Percentiles rank a stretch among this genome's conserved stretches.
Evolutionary conservation across 495 filamentous ascomycete species (phyloP).

Genomic region (Penicillium psychrofluorescens): DNA sequence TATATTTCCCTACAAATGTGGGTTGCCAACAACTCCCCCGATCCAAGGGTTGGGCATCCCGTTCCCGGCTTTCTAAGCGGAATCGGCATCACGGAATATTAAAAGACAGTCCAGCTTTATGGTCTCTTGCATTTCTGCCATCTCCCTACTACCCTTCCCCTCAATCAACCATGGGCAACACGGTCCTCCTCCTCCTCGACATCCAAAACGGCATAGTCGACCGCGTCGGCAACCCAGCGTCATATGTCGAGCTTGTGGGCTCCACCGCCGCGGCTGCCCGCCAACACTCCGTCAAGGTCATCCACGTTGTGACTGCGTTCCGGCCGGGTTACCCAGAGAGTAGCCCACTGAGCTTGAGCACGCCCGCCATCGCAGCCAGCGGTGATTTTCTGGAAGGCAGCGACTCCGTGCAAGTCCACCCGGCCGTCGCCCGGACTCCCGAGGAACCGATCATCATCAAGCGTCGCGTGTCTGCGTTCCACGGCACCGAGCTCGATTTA

Average conservation of each 20-base stretch:
- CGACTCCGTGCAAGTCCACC: constrained; percentile 12
- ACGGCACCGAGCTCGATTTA: constrained; percentile 27
- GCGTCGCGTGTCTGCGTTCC: constrained; percentile 30
- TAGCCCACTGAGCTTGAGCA: constrained; percentile 14
- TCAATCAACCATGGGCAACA: constrained; percentile 15
- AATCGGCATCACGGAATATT: background rate
- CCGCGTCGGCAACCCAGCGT: constrained; percentile 6
- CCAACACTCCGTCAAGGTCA: constrained; percentile 13
- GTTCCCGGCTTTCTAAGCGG: background rate
- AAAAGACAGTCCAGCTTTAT: no score
- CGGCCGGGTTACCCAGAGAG: constrained; percentile 25
- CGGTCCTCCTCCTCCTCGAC: constrained; percentile 30
- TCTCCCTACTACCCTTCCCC: background rate
- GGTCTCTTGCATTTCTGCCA: no score
- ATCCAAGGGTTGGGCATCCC: no score
- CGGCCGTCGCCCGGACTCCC: constrained; percentile 11
- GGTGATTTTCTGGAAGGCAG: constrained; percentile 18
- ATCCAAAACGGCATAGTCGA: constrained; percentile 23
- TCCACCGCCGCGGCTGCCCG: constrained; percentile 18
- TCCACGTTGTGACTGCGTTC: constrained; percentile 28
- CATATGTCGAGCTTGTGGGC: constrained; percentile 20
- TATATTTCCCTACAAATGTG: no score
- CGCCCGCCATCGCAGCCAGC: constrained; percentile 6
- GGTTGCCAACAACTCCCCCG: no score
- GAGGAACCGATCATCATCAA: constrained; percentile 26